Conservation (phyloP, 2,329 filamentous ascomycete genomes). For the Alternaria hordeiaustralica region DNA sequence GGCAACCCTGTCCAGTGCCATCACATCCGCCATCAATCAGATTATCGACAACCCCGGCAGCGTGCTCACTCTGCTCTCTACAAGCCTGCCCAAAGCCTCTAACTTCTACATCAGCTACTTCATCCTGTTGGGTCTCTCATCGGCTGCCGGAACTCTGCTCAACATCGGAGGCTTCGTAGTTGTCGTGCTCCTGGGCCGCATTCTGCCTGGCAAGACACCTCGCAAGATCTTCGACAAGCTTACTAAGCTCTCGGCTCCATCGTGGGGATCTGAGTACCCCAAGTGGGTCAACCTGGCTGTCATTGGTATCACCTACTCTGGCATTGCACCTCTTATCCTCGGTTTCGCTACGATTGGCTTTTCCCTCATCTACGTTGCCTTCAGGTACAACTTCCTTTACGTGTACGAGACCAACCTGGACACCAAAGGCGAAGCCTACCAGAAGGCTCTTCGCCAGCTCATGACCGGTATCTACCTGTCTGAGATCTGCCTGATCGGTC, state of each 20-base stretch:
- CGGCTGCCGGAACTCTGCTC: conserved; percentile 58
- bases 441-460: conserved; percentile 56
- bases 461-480: conserved; percentile 57
- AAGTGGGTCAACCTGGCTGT: conserved; percentile 56
- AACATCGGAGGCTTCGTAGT: conserved; percentile 84
- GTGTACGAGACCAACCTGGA: conserved; percentile 56
- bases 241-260: conserved; percentile 51
- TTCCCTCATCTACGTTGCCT: conserved; percentile 55
- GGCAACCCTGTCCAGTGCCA: conserved; percentile 80
- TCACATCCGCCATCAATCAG: conserved; percentile 62
- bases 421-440: conserved; percentile 56
- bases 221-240: conserved; percentile 55
- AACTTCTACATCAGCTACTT: conserved; percentile 98
- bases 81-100: conserved; percentile 80
- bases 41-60: conserved; percentile 68
- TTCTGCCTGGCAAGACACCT: conserved; percentile 55
- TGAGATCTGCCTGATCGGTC: conserved; percentile 56
- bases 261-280: conserved; percentile 56
- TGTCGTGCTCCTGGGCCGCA: conserved; percentile 80
- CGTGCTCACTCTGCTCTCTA: conserved; percentile 70
- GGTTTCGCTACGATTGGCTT: conserved; percentile 55
- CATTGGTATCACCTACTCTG: conserved; percentile 56
- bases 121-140: conserved; percentile 75
- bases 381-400: conserved; percentile 59
- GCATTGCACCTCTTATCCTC: conserved; percentile 57